Conservation (phyloP, 2,329 filamentous ascomycete species). For the Thelonectria blattea region DNA sequence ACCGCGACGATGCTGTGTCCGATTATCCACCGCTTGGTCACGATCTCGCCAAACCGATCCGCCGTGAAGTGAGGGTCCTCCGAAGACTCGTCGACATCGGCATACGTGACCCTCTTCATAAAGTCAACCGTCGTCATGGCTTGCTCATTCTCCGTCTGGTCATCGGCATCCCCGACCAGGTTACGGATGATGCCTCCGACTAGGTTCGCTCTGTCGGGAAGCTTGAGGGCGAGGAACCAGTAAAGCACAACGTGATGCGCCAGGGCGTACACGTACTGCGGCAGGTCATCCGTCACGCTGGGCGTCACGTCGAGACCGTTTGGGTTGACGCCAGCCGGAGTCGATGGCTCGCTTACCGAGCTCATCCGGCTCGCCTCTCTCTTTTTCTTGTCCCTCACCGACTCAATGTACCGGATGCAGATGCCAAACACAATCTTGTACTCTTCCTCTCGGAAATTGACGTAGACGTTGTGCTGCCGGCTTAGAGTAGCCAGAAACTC, state of each 20-base stretch:
- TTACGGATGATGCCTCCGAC: conserved; percentile 91
- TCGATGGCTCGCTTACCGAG: conserved; percentile 51
- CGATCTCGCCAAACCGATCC: conserved; percentile 68
- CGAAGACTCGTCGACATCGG: conserved; percentile 80
- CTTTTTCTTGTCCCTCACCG: conserved; percentile 74
- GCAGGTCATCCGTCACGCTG: conserved; percentile 71
- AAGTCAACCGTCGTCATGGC: conserved; percentile 93
- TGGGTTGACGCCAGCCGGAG: conserved; percentile 32
- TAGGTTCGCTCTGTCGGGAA: conserved; percentile 81
- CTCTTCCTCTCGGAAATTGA: conserved; percentile 89
- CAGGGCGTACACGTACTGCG: conserved; percentile 91
- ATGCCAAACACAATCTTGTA: conserved; percentile 95
- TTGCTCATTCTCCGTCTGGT: conserved; percentile 85
- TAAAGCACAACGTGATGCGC: conserved; percentile 96
- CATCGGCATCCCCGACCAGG: conserved; percentile 78
- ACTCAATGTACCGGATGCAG: conserved; percentile 91
- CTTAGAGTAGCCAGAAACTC: conserved; percentile 93
- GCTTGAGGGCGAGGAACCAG: conserved; percentile 91
- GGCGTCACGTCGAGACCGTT: conserved; percentile 32
- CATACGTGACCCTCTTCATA: conserved; percentile 87
- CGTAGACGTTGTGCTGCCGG: conserved; percentile 81
- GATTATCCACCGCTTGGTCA: conserved; percentile 73
- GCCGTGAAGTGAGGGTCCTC: conserved; percentile 70
- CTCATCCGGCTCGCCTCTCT: conserved; percentile 55
- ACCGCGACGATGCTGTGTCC: conserved; percentile 78